Evolutionary conservation across 2,329 filamentous ascomycete genomes (phyloP), one percentile per base, ranked within the genome.

Genomic region (Aspergillus brasiliensis): DNA sequence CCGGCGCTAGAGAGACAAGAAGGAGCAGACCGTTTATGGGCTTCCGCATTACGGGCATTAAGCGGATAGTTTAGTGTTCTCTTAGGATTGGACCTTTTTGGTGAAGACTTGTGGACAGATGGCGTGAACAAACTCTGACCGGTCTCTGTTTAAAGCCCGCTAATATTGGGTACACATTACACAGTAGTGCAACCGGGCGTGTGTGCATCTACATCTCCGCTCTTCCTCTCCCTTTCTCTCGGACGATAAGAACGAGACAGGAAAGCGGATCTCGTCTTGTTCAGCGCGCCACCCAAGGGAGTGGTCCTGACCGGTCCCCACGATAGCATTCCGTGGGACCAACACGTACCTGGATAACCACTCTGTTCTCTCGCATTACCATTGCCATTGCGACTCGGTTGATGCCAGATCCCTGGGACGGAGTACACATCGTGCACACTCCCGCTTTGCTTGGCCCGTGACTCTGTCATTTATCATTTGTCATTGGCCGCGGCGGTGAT

Each of bases 401-500:
- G 31, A 34, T 34, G 31, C 31, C 10, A 34, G 31, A 34, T 49
- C 25, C 10, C n/a, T 28, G 23, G 25, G 27, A 28, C 27, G 25
- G 46, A 49, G 46, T 10, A 25, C 46, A 28, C n/a, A 27, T 49
- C 25, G 46, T 28, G 25, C n/a, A 49, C 46, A 15, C 46, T 31
- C 25, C 25, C 46, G 46, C 46, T 34, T 34, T 5, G 46, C 46
- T 28, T 44, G 27, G 37, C 28, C 28, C 46, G 54, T 57, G 51
- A 42, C 38, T 31, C 11, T 44, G 52, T 44, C 19, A 44, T 28
- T 55, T 49, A 25, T 49, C 38, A 44, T 46, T 55, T 49, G 46
- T 49, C 38, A 55, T 55, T 55, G 52, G 40, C 46, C 6, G 8
- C 17, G 42, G 23, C 52, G 25, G 38, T 23, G 51, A 53, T 40